Evolutionary conservation across 177 flowering plant genomes (phyloP), one percentile per base, ranked within the genome.

Genomic region (Vitis hybrid): DNA sequence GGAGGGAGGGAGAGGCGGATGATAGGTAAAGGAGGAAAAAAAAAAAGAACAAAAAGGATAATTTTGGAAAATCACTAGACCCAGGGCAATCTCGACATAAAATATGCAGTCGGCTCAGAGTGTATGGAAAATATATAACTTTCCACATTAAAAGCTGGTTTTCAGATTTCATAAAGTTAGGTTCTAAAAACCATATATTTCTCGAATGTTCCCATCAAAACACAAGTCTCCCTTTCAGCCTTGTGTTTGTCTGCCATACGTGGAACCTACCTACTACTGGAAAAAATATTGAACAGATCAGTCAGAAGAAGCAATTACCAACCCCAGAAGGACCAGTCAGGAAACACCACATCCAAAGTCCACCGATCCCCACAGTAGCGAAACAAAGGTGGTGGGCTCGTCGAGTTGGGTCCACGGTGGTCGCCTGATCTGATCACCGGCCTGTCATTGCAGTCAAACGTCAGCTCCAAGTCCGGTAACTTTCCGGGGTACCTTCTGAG

Each of bases 321-420:
- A 11, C 85, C 85, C 85, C 85, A 82, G 62, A 73, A 82, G 54
- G 85, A 80, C 83, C 85, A 82, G 61, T 82, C 85, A 0, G 85
- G 83, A 57, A 82, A 82, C 3, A 82, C 83, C 11, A 80, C 72
- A 50, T 80, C 84, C 67, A 62, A 30, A 0, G 73, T 75, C 63
- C 30, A 14, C 26, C 45, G 3, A 72, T 83, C 80, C 3, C 76
- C 76, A 21, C 82, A 80, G 67, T 83, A 83, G 6, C 82, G 71
- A 54, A 83, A 83, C 80, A 83, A 21, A 12, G 80, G 82, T 12
- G 86, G 84, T 12, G 84, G 80, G 2, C 54, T 62, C 17, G 70
- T 62, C 13, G 62, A 15, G 21, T 71, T 66, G 2, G 55, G 56
- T 9, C 60, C 65, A 51, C 34, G 48, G 56, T 77, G 73, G 54